Evolutionary conservation across 2,329 filamentous ascomycete genomes (phyloP).

Genomic region (Aspergillus hiratsukae): DNA sequence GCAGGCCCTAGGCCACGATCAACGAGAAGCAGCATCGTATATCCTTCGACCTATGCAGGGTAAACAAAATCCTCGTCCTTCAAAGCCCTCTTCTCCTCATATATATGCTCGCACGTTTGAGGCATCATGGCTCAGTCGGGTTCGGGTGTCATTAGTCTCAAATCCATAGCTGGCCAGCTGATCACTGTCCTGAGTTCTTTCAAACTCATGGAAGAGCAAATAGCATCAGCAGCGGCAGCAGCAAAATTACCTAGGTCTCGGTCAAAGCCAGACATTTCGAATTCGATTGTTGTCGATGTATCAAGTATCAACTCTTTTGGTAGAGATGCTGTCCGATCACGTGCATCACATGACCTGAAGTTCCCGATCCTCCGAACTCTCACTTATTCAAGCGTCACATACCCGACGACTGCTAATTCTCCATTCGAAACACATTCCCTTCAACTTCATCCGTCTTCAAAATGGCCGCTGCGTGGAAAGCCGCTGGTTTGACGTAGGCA

Average conservation of each 20-base stretch:
- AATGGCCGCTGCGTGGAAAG: slow-evolving; percentile 99
- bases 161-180: not conserved
- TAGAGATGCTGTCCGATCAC: not conserved
- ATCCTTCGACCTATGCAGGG: not conserved
- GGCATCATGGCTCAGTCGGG: not conserved
- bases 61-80: not conserved
- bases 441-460: slow-evolving; percentile 44
- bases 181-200: not conserved
- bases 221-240: not conserved
- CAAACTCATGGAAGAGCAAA: not conserved
- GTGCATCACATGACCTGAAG: slow-evolving; percentile 19
- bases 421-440: slow-evolving; percentile 26
- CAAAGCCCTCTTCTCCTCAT: too few relatives aligned
- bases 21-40: not conserved
- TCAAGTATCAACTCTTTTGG: not conserved
- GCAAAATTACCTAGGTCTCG: not conserved
- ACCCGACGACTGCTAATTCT: slow-evolving; percentile 24
- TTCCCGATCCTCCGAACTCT: slow-evolving; percentile 34
- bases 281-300: not conserved
- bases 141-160: not conserved
- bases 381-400: slow-evolving; percentile 28
- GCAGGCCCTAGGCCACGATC: not conserved
- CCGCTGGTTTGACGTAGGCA: slow-evolving; percentile 87
- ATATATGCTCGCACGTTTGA: not conserved
- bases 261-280: not conserved